Conservation (phyloP, 108 stramenopile genomes). For the Nitzschia sp. region DNA sequence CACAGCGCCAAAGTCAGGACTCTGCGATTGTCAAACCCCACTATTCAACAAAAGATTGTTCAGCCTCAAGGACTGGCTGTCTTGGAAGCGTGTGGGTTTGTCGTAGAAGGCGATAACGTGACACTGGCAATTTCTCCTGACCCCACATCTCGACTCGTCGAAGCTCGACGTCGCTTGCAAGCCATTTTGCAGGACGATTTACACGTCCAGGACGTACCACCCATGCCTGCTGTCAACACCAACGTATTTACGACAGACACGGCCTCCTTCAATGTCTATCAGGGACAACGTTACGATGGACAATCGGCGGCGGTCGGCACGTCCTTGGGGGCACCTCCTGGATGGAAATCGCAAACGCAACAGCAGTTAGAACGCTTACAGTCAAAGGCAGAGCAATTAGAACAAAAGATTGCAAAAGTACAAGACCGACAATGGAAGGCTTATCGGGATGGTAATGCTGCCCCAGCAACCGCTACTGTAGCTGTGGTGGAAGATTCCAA, state of each 20-base stretch:
- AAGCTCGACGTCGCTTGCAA: conserved; percentile 46
- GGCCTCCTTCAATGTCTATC: conserved; percentile 66
- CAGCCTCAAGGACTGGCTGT: conserved; percentile 59
- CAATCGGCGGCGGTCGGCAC: conserved; percentile 65
- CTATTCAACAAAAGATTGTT: conserved; percentile 61
- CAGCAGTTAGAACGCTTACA: conserved; percentile 28
- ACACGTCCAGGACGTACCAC: conserved; percentile 49
- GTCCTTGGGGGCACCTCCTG: conserved; percentile 52
- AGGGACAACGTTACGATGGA: conserved; percentile 63
- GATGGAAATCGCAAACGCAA: conserved; percentile 58
- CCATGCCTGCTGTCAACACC: conserved; percentile 1
- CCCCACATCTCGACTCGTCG: conserved; percentile 28
- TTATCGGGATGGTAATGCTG: conserved; percentile 43
- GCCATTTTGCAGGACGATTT: conserved; percentile 49
- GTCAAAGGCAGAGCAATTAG: conserved; percentile 13
- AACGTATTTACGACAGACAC: neutral
- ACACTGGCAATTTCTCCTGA: neutral
- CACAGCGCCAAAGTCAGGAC: conserved; percentile 64
- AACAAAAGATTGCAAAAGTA: neutral
- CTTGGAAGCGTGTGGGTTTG: conserved; percentile 70
- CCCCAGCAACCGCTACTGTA: conserved; percentile 10
- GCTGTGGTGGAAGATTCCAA: neutral
- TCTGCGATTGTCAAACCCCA: conserved; percentile 59
- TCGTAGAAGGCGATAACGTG: conserved; percentile 9
- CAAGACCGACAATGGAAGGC: conserved; percentile 57